These are phyloP conservation scores for Nothophytophthora sp. DNA, from an alignment of 352 stramenopile species.

Conservation along the genomic window DNA sequence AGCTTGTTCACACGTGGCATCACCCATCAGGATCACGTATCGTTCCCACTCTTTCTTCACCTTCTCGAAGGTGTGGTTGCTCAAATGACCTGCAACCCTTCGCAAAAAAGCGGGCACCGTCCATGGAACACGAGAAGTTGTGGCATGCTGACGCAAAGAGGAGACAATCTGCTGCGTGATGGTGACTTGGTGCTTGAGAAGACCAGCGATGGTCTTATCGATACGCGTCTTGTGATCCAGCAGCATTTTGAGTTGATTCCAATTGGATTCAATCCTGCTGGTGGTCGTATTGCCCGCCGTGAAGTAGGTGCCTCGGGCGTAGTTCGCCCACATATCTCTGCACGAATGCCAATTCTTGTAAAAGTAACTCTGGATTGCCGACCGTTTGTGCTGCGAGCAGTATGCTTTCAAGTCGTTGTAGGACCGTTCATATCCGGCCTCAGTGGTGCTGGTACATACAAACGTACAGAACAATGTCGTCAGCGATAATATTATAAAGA, in stretches of 20 bases:
- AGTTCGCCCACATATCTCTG: slow-evolving; percentile 13
- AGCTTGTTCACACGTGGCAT: slow-evolving; percentile 25
- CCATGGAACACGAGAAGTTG: background rate
- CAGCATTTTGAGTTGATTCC: slow-evolving; percentile 21
- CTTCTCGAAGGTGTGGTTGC: slow-evolving; percentile 1
- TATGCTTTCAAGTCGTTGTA: background rate
- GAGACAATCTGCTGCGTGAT: slow-evolving; percentile 11
- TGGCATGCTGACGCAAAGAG: background rate
- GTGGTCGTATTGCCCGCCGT: slow-evolving; percentile 11
- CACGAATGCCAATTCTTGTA: slow-evolving; percentile 20
- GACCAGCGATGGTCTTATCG: slow-evolving; percentile 10
- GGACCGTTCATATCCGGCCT: background rate
- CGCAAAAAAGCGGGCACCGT: slow-evolving; percentile 4
- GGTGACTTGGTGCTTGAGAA: slow-evolving; percentile 17
- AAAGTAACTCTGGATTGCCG: slow-evolving; percentile 5
- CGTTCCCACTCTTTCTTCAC: slow-evolving; percentile 17
- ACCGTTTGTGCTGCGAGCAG: background rate
- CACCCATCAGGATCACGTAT: slow-evolving; percentile 15
- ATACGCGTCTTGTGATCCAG: slow-evolving; percentile 6
- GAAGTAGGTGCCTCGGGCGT: slow-evolving; percentile 4
- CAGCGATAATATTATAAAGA: background rate
- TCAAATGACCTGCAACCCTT: background rate
- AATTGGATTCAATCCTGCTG: slow-evolving; percentile 24
- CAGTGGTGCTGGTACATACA: slow-evolving; percentile 1
- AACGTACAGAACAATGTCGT: slow-evolving; percentile 1